Evolutionary conservation across 208 protist species (phyloP), one percentile per base, ranked within the genome.

Genomic region (Porcisia hertigi): DNA sequence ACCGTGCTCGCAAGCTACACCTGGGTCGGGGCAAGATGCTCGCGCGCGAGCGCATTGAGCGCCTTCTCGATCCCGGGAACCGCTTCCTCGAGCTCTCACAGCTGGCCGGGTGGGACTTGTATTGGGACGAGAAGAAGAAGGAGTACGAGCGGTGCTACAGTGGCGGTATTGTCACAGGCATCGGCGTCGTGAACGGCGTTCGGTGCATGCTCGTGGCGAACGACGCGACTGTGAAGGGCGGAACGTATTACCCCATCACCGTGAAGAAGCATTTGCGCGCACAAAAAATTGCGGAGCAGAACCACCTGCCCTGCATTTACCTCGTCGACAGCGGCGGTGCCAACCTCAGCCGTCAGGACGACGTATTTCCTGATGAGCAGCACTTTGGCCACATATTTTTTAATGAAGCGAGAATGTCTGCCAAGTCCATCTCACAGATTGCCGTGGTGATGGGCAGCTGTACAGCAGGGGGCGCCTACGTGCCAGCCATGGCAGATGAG

Each of bases 371-470:
- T 16, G 98, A 99, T 83, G 86, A 91, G 62, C 92, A 98, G 60
- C 98, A 99, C 77, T 99, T 99, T 89, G 98, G 98, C 23, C 93
- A 97, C 63, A 99, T 99, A 60, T 99, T 99, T 82, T 99, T 90
- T 85, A 99, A 99, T 84, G 98, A 99, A 86, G 98, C 98, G 3
- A 93, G 91, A 58, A 99, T 99, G 98, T 98, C 95, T 30, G 74
- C 91, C 16, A 84, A 91, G 71, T 80, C 87, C 39, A 99, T 99
- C 77, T 89, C 97, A 52, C 98, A 99, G 83, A 97, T 99, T 79
- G 98, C 98, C 0, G 94, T 99, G n/a, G 98, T 99, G 41, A 98
- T 99, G 96, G 98, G 98, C 58, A 98, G 92, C 65, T 99, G 98
- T 85, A 99, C 98, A 20, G 98, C 98, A 11, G 98, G 98, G 69